Percentiles rank a stretch among this genome's conserved stretches.
Conservation (phyloP, 2,329 filamentous ascomycete genomes). For the Neofusicoccum kwambonambiense region DNA sequence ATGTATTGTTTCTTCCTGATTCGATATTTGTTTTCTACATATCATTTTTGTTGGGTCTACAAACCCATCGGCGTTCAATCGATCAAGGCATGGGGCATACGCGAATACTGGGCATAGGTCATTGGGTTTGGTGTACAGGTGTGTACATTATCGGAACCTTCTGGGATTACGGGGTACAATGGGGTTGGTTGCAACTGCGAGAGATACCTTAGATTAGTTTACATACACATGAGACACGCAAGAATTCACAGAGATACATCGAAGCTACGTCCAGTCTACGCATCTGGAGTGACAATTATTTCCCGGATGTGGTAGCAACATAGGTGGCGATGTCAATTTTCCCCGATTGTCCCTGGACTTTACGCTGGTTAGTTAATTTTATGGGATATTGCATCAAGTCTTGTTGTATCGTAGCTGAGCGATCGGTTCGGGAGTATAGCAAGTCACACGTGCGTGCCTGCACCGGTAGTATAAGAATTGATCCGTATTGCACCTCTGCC, state of each 20-base stretch:
- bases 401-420: too few relatives aligned
- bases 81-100: background rate
- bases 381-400: too few relatives aligned
- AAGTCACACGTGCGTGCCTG: too few relatives aligned
- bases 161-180: background rate
- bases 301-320: too few relatives aligned
- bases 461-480: too few relatives aligned
- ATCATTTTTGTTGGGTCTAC: background rate
- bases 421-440: too few relatives aligned
- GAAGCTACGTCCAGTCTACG: too few relatives aligned
- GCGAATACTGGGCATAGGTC: background rate
- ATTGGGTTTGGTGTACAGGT: background rate
- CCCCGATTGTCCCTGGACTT: too few relatives aligned
- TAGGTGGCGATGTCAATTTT: too few relatives aligned
- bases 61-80: background rate
- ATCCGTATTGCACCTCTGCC: too few relatives aligned
- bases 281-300: too few relatives aligned
- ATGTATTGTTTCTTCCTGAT: background rate
- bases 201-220: constrained; percentile 11
- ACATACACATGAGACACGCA: background rate
- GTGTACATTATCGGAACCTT: background rate
- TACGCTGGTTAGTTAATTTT: too few relatives aligned
- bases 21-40: background rate
- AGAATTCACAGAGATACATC: background rate
- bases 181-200: background rate